These are phyloP conservation scores for Colletotrichum paranaense DNA, from an alignment of 2,329 filamentous ascomycete genomes.

Conservation along the genomic window DNA sequence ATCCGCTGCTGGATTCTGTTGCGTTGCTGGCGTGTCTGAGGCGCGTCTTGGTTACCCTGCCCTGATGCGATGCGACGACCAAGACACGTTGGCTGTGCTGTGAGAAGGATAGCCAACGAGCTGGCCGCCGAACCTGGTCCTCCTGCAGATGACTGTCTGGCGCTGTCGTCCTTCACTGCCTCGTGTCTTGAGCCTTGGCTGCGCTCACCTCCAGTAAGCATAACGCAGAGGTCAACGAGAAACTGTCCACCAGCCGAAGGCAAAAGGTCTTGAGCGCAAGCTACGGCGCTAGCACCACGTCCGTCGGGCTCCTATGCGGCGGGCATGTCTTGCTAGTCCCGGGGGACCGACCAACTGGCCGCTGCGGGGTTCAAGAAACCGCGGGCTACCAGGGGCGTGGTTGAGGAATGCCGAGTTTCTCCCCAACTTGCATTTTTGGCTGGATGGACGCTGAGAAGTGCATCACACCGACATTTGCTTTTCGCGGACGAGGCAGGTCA, in stretches of 20 bases:
- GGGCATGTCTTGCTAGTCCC: conserved; percentile 9
- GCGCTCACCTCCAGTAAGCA: conserved; percentile 1
- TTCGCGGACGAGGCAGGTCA: conserved; percentile 13
- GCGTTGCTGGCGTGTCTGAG: conserved; percentile 9
- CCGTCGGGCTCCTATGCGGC: background rate
- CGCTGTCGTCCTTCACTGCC: background rate
- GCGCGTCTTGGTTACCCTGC: conserved; percentile 14
- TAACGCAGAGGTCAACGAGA: conserved; percentile 11
- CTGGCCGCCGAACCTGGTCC: background rate
- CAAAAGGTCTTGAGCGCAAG: conserved; percentile 6
- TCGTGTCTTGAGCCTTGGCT: background rate
- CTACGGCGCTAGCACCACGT: conserved; percentile 18
- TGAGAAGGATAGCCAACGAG: conserved; percentile 5
- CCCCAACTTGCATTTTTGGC: conserved; percentile 18
- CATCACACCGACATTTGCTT: conserved; percentile 36
- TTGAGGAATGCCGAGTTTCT: conserved; percentile 3
- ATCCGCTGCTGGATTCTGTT: conserved; percentile 20
- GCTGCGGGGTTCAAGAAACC: conserved; percentile 17
- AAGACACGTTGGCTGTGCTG: conserved; percentile 23
- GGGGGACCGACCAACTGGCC: background rate
- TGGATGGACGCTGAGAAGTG: conserved; percentile 7
- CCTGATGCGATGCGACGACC: conserved; percentile 25
- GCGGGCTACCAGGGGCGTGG: conserved; percentile 13
- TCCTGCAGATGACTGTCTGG: conserved; percentile 14
- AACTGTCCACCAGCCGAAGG: background rate